A percentile compares a stretch with the other conserved stretches of the same genome.
These are phyloP conservation scores for Xylaria nigripes DNA, from an alignment of 495 filamentous ascomycete genomes.

Conservation along the genomic window DNA sequence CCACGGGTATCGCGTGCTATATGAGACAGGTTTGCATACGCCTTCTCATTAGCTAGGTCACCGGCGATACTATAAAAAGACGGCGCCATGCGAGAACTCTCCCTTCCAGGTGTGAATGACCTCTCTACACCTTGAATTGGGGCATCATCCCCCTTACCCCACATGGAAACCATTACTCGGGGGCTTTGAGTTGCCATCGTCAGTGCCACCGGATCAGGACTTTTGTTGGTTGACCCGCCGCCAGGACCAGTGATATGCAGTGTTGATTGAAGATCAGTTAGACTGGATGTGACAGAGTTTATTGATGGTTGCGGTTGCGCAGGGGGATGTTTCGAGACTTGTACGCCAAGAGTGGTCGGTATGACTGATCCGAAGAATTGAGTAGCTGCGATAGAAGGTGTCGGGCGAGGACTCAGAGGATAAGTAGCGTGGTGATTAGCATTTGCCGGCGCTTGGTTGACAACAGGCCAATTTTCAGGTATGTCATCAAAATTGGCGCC, in stretches of 20 bases:
- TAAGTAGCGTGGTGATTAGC: slow-evolving; percentile 14
- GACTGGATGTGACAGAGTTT: slow-evolving; percentile 23
- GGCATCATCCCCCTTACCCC: slow-evolving; percentile 30
- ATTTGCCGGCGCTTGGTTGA: slow-evolving; percentile 22
- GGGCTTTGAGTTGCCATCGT: slow-evolving; percentile 38
- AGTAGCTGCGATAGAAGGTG: slow-evolving; percentile 21
- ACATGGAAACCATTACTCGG: slow-evolving; percentile 42
- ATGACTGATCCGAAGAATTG: slow-evolving; percentile 10
- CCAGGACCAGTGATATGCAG: slow-evolving; percentile 41
- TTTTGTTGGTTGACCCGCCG: slow-evolving; percentile 42
- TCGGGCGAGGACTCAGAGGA: slow-evolving; percentile 26
- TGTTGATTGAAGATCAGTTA: slow-evolving; percentile 33
- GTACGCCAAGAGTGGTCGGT: slow-evolving; percentile 15
- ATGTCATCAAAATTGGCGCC: slow-evolving; percentile 17
- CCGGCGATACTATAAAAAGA: slow-evolving; percentile 18
- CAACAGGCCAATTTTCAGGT: background rate
- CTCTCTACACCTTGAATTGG: slow-evolving; percentile 24
- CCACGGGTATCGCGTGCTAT: slow-evolving; percentile 30
- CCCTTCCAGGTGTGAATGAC: slow-evolving; percentile 15
- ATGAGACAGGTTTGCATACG: slow-evolving; percentile 2
- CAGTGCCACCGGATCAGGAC: slow-evolving; percentile 27
- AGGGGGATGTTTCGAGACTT: slow-evolving; percentile 9
- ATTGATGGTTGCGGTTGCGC: slow-evolving; percentile 18
- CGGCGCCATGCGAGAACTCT: slow-evolving; percentile 13
- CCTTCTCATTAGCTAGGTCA: slow-evolving; percentile 17